Percentiles rank a stretch among this genome's conserved stretches.
phyloP scores from a whole-genome alignment of 345 rosid genomes.

The Dovyalis caffra region DNA sequence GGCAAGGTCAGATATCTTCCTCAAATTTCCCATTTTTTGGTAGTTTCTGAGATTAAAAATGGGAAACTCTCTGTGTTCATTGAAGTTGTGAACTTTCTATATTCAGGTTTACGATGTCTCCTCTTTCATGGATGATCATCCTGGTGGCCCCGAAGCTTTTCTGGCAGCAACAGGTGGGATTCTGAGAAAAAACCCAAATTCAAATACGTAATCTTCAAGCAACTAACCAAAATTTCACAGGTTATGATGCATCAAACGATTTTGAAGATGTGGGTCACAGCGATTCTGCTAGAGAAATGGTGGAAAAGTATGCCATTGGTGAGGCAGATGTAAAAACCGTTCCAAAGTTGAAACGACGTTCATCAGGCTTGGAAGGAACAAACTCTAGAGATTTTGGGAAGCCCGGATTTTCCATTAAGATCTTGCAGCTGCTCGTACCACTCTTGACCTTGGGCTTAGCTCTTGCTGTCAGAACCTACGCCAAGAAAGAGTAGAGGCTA shows the following conservation, averaged over 20 bases:
- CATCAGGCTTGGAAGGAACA: constrained; percentile 43
- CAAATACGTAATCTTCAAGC: too few relatives aligned
- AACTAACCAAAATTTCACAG: too few relatives aligned
- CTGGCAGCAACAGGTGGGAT: constrained; percentile 79
- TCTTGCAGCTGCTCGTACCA: constrained; percentile 86
- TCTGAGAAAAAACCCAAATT: neutral
- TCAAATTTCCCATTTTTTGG: neutral
- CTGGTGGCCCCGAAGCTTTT: constrained; percentile 96
- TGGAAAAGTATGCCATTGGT: constrained; percentile 72
- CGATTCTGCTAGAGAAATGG: constrained; percentile 77
- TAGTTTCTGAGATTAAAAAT: neutral
- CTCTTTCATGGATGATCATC: constrained; percentile 97
- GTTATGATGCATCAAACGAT: constrained; percentile 87
- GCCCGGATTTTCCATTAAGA: constrained; percentile 62
- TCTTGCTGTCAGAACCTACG: constrained; percentile 60
- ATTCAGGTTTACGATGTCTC: constrained; percentile 91
- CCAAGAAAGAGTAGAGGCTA: constrained; percentile 72
- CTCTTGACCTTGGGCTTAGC: constrained; percentile 83
- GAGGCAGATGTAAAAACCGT: constrained; percentile 60
- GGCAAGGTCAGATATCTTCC: constrained; percentile 72
- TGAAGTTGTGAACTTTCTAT: neutral
- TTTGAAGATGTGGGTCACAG: constrained; percentile 98
- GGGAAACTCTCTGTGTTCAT: neutral
- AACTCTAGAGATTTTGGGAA: constrained; percentile 63
- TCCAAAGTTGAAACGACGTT: constrained; percentile 52